phyloP scores from a whole-genome alignment of 163 green algal species.

The Chloroidium sp. region DNA sequence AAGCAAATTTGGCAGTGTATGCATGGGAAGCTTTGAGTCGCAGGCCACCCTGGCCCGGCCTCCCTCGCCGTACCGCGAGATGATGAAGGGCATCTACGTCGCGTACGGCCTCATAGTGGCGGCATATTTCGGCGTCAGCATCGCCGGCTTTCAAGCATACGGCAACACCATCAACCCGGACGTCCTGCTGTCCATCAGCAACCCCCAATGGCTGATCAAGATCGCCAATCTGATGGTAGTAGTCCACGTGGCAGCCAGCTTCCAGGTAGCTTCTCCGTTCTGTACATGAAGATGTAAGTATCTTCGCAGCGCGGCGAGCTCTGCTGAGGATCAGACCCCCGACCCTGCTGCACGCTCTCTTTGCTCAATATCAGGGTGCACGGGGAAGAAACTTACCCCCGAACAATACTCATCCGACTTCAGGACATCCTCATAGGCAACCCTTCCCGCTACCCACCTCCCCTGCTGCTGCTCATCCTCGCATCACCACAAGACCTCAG shows the following conservation, averaged over 20 bases:
- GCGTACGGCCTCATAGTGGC: conserved; percentile 36
- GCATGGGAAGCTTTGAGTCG: too few relatives aligned
- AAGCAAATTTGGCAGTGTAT: too few relatives aligned
- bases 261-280: conserved; percentile 18
- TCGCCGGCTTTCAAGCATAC: conserved; percentile 38
- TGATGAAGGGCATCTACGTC: conserved; percentile 26
- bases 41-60: conserved; percentile 12
- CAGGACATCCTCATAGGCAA: not conserved
- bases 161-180: conserved; percentile 29
- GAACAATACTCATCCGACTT: not conserved
- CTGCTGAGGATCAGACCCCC: not conserved
- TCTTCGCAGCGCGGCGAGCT: not conserved
- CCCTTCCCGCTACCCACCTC: too few relatives aligned
- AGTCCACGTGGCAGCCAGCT: conserved; percentile 35
- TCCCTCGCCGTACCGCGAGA: conserved; percentile 5
- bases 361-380: not conserved
- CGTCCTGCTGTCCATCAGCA: conserved; percentile 28
- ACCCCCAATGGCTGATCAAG: conserved; percentile 18
- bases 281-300: not conserved
- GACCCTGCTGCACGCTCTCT: not conserved
- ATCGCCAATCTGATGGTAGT: conserved; percentile 38
- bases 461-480: not conserved
- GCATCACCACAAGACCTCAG: not conserved
- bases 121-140: conserved; percentile 39
- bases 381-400: too few relatives aligned